These are phyloP conservation scores for Sporothrix humicola DNA, from an alignment of 2,329 filamentous ascomycete species.

Conservation along the genomic window DNA sequence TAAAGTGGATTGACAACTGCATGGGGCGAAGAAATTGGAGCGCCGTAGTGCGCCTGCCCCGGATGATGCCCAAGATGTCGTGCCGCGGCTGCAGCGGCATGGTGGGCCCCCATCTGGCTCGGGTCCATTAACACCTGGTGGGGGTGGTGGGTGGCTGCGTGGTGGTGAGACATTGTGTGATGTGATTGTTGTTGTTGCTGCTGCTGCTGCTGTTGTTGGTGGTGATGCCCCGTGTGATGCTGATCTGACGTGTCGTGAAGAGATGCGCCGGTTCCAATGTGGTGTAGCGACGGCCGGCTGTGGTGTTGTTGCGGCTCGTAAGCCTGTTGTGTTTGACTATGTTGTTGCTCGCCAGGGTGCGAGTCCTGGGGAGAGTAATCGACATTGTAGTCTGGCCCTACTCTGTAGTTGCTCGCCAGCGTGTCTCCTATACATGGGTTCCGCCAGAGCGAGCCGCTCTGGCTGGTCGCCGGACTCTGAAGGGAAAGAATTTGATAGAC, in stretches of 20 bases:
- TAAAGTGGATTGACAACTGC: constrained; percentile 59
- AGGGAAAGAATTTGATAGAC: constrained; percentile 63
- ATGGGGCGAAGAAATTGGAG: constrained; percentile 53
- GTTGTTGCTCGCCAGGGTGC: constrained; percentile 68
- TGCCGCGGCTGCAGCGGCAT: constrained; percentile 43
- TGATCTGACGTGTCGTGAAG: constrained; percentile 54
- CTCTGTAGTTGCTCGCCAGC: constrained; percentile 76
- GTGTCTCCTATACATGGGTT: constrained; percentile 74
- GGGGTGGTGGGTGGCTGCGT: constrained; percentile 53
- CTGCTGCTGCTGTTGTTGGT: constrained; percentile 54
- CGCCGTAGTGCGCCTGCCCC: constrained; percentile 60
- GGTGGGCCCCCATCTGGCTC: constrained; percentile 59
- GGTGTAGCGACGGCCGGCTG: constrained; percentile 51
- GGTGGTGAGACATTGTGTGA: constrained; percentile 52
- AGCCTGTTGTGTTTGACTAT: constrained; percentile 61
- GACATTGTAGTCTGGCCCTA: constrained; percentile 73
- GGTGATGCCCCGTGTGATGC: constrained; percentile 52
- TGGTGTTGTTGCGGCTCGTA: constrained; percentile 56
- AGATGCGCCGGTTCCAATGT: constrained; percentile 51
- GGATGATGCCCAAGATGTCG: constrained; percentile 56
- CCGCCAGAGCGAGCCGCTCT: constrained; percentile 78
- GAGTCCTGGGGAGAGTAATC: constrained; percentile 72
- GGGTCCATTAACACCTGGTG: constrained; percentile 64
- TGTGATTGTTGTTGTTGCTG: constrained; percentile 55
- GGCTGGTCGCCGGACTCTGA: constrained; percentile 70